phyloP scores from a whole-genome alignment of 2,329 filamentous ascomycete species.

The Colletotrichum chrysophilum region DNA sequence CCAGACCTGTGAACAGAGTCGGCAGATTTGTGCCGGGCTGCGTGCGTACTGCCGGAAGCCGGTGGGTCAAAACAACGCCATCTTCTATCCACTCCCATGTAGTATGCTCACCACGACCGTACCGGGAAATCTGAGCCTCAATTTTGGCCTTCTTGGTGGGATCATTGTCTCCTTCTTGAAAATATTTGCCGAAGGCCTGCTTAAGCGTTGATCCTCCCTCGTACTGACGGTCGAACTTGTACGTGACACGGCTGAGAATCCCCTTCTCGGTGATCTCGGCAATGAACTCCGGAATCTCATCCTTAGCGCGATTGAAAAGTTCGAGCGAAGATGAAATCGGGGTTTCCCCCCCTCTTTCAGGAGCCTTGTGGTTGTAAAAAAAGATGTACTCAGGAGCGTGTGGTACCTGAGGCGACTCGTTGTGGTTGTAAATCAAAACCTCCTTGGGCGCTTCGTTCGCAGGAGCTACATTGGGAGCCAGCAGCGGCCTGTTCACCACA shows the following conservation, averaged over 20 bases:
- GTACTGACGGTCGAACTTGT: conserved; percentile 48
- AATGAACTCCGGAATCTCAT: conserved; percentile 53
- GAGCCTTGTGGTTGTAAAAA: conserved; percentile 48
- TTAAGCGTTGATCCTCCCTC: conserved; percentile 51
- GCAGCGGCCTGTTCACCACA: conserved; percentile 46
- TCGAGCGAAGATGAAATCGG: conserved; percentile 54
- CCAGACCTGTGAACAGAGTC: conserved; percentile 50
- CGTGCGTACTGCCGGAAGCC: conserved; percentile 49
- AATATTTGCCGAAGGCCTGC: conserved; percentile 48
- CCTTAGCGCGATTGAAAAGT: conserved; percentile 46
- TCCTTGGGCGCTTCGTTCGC: conserved; percentile 54
- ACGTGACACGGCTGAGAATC: conserved; percentile 38
- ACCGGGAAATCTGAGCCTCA: conserved; percentile 53
- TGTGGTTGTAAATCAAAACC: conserved; percentile 54
- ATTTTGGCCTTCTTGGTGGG: conserved; percentile 45
- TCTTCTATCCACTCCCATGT: conserved; percentile 54
- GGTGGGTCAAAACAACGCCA: conserved; percentile 47
- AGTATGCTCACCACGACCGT: conserved; percentile 48
- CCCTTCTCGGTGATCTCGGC: conserved; percentile 46
- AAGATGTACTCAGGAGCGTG: conserved; percentile 57
- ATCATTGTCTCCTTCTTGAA: conserved; percentile 48
- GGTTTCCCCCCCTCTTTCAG: conserved; percentile 41
- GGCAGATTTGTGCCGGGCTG: conserved; percentile 50
- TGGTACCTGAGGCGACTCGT: conserved; percentile 55
- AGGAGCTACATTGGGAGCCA: conserved; percentile 26